Base-by-base conservation (phyloP, 2,329 filamentous ascomycete genomes). In the Leptographium galeiforme region DNA sequence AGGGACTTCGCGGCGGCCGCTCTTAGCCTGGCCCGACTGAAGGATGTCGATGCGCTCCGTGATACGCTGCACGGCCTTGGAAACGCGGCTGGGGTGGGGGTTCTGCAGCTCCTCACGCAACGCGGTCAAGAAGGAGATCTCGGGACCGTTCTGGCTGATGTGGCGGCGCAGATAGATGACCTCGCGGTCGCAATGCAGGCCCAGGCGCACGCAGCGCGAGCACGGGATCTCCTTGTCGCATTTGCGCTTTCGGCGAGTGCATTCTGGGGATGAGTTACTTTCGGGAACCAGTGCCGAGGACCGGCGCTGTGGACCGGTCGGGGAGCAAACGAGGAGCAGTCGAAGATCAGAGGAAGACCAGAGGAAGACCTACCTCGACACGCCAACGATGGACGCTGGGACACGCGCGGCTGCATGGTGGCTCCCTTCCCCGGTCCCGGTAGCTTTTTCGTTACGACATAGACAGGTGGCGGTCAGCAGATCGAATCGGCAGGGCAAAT, bases 181-280 rank as follows among this genome's bases (percentile, higher is more conserved):
- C 51, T 60, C 58, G 41, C 58, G 58, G 43, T 53, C 55, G 44
- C 58, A 60, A 30, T 57, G 48, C 10, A 60, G 53, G 0, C 56
- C 55, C 18, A 60, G 43, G n/a, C 57, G 56, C 6, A 38, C 38
- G 38, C 58, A 60, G 7, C 58, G 56, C 33, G 57, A 34, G 41
- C 58, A 60, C 2, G 58, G 58, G n/a, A 60, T 57, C 10, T 57
- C 56, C 49, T 60, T 60, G 55, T 56, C 55, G 53, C 59, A 60
- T 45, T 59, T 60, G 32, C 58, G 52, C 45, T 60, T 60, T 12
- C 53, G 55, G 6, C 56, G 53, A 1, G 59, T 59, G 58, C 59
- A 60, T 55, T 60, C 58, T 59, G 44, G 3, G 4, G 13, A 12
- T 25, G n/a, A 48, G 7, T 50, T 30, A 4, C 18, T 25, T 25